Base-by-base conservation (phyloP, 768 basidiomycete species). In the Tylopilus vinaceipallidus region DNA sequence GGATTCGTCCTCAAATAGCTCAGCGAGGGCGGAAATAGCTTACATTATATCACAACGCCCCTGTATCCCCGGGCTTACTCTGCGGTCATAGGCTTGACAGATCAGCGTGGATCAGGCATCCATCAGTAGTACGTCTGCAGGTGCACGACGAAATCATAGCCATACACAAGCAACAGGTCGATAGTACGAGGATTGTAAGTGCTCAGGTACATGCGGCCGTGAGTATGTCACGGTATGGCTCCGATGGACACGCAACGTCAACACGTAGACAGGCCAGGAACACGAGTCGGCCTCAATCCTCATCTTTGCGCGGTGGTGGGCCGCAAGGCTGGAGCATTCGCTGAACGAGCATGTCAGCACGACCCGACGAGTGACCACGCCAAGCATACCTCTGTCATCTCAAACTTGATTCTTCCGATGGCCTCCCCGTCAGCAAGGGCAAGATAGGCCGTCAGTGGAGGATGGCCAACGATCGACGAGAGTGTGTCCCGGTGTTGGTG, bases 401-500 rank as follows among this genome's bases (percentile, higher is more conserved):
- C 95, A 63, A 97, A 98, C 64, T 82, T 92, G 3, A 85, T 75
- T 36, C 97, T 74, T 9, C 91, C 97, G 47, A 86, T 82, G n/a
- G 91, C 78, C 68, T 98, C 94, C 3, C 93, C 92, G 56, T 99
- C 95, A 13, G 95, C 95, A 60, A 98, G 83, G 2, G 94, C 85
- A 39, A 98, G 76, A 65, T 88, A 99, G 2, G 91, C 91, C 13
- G 84, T 74, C 48, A 99, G 72, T 0, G 90, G 79, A 4, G 92
- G 80, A 67, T 99, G 97, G 2, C 95, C 93, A 38, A 94, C 84
- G 54, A 98, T 94, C 9, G 95, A 88, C 20, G 95, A 75, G 53
- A 91, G 73, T n/a, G 93, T 95, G 67, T 98, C 95, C 35, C 95
- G 84, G 72, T 98, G 95, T 64, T 98, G 95, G 70, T 98, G 92